phyloP scores from a whole-genome alignment of 805 yeast species.

The Metschnikowia amazonensis region DNA sequence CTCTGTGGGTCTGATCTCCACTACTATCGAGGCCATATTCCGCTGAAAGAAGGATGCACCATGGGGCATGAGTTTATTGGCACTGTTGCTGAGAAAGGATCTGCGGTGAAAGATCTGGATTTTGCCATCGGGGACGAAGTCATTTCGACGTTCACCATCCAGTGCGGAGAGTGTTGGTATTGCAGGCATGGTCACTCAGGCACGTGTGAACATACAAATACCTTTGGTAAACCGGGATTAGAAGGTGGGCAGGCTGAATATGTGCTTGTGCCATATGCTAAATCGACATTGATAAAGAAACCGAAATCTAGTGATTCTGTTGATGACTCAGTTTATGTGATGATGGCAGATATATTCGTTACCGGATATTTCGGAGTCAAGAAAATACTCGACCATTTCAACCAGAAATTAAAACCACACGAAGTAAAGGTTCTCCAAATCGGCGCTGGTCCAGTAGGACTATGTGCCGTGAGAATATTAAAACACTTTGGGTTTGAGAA shows the following conservation, averaged over 20 bases:
- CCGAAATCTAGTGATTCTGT: conserved; percentile 28
- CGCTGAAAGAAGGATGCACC: conserved; percentile 32
- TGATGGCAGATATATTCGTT: conserved; percentile 64
- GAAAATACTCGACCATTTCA: conserved; percentile 38
- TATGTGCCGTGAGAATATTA: conserved; percentile 47
- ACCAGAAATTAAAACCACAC: conserved; percentile 10
- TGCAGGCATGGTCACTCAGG: conserved; percentile 54
- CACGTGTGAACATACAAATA: conserved; percentile 50
- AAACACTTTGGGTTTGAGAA: conserved; percentile 42
- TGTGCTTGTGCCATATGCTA: conserved; percentile 56
- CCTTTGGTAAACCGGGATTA: conserved; percentile 54
- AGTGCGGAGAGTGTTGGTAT: conserved; percentile 59
- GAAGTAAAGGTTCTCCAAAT: conserved; percentile 45
- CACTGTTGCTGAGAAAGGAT: conserved; percentile 38
- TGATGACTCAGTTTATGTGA: conserved; percentile 45
- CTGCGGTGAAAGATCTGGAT: conserved; percentile 19
- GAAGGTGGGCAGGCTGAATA: conserved; percentile 65
- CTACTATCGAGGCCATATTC: conserved; percentile 50
- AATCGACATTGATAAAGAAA: conserved; percentile 43
- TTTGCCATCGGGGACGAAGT: conserved; percentile 46
- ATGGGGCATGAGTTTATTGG: conserved; percentile 55
- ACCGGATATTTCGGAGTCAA: conserved; percentile 60
- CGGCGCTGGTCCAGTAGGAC: conserved; percentile 61
- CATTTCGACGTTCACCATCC: conserved; percentile 45
- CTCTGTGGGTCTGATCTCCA: conserved; percentile 57